Evolutionary conservation across 108 stramenopile species (phyloP).

Genomic region (Cyclostephanos invisitatus): DNA sequence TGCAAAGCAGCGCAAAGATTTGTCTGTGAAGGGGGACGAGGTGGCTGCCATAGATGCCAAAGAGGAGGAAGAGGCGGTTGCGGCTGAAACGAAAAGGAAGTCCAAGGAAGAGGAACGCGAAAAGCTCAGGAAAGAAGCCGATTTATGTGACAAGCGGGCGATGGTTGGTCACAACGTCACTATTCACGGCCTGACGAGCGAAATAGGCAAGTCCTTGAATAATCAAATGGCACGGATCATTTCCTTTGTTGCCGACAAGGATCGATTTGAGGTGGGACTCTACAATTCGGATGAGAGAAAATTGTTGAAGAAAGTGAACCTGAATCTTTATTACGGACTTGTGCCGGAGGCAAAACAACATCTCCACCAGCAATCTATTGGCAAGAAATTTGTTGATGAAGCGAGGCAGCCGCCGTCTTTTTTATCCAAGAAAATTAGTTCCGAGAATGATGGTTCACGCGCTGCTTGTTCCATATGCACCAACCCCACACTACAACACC

Average conservation of each 20-base stretch:
- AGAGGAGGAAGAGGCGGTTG: slow-evolving; percentile 38
- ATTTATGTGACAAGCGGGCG: slow-evolving; percentile 31
- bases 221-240: slow-evolving; percentile 12
- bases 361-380: not conserved
- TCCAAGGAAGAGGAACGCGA: slow-evolving; percentile 29
- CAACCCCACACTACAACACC: not conserved
- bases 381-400: not conserved
- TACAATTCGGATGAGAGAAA: slow-evolving; percentile 24
- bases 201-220: slow-evolving; percentile 28
- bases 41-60: slow-evolving; percentile 28
- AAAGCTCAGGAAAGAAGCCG: slow-evolving; percentile 31
- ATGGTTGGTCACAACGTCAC: slow-evolving; percentile 32
- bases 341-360: slow-evolving; percentile 7
- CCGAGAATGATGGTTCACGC: slow-evolving; percentile 14
- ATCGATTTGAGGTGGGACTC: slow-evolving; percentile 35
- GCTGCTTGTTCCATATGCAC: slow-evolving; percentile 8
- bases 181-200: slow-evolving; percentile 32
- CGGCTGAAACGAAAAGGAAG: slow-evolving; percentile 19
- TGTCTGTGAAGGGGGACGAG: slow-evolving; percentile 23
- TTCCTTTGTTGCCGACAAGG: slow-evolving; percentile 26
- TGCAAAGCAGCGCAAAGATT: slow-evolving; percentile 42
- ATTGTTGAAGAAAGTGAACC: slow-evolving; percentile 26
- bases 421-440: not conserved
- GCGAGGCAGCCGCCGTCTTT: slow-evolving; percentile 1
- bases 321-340: slow-evolving; percentile 29